A percentile compares a stretch with the other conserved stretches of the same genome.
phyloP scores from a whole-genome alignment of 805 yeast genomes.

The Wickerhamomyces subpelliculosus region DNA sequence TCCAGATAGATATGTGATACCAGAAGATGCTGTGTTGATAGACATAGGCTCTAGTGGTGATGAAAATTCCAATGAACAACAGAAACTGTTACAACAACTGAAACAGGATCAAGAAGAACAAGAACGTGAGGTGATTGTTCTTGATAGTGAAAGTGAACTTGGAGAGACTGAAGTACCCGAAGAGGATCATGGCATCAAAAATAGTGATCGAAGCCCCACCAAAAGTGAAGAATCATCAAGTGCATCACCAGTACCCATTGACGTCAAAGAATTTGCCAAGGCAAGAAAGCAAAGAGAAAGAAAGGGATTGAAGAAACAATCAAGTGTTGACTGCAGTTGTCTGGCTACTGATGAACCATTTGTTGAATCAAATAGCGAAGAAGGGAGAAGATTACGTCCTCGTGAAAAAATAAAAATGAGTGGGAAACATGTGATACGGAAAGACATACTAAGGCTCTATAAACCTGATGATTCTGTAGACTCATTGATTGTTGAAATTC shows the following conservation, averaged over 20 bases:
- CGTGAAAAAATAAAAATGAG: conserved; percentile 1
- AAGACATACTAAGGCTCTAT: conserved; percentile 1
- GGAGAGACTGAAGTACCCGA: not conserved
- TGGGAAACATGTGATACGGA: not conserved
- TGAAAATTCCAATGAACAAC: not conserved
- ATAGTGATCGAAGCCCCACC: not conserved
- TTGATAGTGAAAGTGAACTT: conserved; percentile 1
- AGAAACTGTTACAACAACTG: not conserved
- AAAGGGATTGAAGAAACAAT: not conserved
- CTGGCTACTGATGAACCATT: conserved; percentile 1
- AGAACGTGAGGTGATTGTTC: not conserved
- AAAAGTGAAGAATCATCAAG: not conserved
- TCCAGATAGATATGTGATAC: conserved; percentile 9
- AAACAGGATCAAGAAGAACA: not conserved
- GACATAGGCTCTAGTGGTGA: conserved; percentile 3
- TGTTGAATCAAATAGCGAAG: conserved; percentile 3
- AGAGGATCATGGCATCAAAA: not conserved
- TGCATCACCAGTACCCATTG: not conserved
- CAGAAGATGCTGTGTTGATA: conserved; percentile 4
- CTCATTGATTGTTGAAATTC: conserved; percentile 1
- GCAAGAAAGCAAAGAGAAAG: not conserved
- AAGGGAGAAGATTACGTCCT: conserved; percentile 12
- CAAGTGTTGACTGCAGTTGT: not conserved
- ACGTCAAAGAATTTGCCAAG: not conserved
- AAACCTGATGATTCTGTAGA: conserved; percentile 10